Conservation (phyloP, 108 stramenopile species). For the Pelagomonas calceolata region DNA sequence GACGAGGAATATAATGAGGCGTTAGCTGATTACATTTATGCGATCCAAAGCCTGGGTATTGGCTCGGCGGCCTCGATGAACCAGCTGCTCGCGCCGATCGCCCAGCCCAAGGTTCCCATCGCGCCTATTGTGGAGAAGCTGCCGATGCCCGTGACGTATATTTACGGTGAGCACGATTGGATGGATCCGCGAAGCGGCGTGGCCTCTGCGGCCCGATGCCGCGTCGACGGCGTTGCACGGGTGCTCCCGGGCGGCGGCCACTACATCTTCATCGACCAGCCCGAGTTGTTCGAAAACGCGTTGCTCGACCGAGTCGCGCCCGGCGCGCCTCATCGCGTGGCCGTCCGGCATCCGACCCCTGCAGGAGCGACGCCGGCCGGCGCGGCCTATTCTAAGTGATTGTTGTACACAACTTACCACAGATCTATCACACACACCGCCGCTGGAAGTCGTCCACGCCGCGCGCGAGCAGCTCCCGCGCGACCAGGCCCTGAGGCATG, state of each 20-base stretch:
- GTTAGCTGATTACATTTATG: not conserved
- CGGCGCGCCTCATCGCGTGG: no score
- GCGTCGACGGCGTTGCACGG: not conserved
- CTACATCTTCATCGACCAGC: not conserved
- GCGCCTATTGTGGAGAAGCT: not conserved
- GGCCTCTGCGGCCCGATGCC: not conserved
- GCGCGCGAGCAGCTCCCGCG: no score
- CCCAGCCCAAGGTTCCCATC: not conserved
- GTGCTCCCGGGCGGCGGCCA: not conserved
- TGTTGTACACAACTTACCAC: no score
- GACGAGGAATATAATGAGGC: not conserved
- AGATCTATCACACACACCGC: no score
- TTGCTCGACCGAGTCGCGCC: not conserved
- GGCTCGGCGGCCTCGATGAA: not conserved
- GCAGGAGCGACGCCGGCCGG: no score
- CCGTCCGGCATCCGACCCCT: no score
- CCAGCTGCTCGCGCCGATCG: not conserved
- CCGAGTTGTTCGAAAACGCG: not conserved
- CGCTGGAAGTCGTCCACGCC: no score
- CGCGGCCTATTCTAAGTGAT: no score
- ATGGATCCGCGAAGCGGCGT: not conserved
- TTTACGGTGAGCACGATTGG: not conserved
- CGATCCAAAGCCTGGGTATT: not conserved
- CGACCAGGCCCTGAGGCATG: no score
- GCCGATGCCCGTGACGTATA: not conserved